A percentile compares a stretch with the other conserved stretches of the same genome.
phyloP scores from a whole-genome alignment of 1,139 yeast species.

The Saccharomyces hybrid region DNA sequence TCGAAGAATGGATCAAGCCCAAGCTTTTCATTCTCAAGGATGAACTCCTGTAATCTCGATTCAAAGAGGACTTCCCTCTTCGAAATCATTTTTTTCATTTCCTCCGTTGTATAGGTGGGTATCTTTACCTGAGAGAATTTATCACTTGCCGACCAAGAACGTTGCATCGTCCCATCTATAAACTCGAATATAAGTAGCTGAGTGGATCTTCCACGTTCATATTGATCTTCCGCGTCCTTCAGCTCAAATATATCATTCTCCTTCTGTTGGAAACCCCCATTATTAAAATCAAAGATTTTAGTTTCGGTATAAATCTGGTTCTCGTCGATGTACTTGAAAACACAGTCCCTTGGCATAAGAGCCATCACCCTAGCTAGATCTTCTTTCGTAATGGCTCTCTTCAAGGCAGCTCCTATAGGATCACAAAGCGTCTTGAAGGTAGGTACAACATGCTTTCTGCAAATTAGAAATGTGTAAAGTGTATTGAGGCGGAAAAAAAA shows the following conservation, averaged over 20 bases:
- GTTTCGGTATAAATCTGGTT: slow-evolving; percentile 48
- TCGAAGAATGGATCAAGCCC: slow-evolving; percentile 36
- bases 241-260: slow-evolving; percentile 44
- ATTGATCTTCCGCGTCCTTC: slow-evolving; percentile 31
- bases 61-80: slow-evolving; percentile 52
- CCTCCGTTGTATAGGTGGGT: slow-evolving; percentile 42
- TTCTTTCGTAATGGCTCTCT: slow-evolving; percentile 32
- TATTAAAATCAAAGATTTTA: slow-evolving; percentile 41
- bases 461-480: slow-evolving; percentile 48
- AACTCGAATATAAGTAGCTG: slow-evolving; percentile 71
- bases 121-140: slow-evolving; percentile 33
- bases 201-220: slow-evolving; percentile 28
- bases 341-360: slow-evolving; percentile 61
- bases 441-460: slow-evolving; percentile 48
- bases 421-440: slow-evolving; percentile 44
- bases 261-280: slow-evolving; percentile 41
- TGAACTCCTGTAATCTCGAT: slow-evolving; percentile 37
- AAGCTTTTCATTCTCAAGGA: slow-evolving; percentile 31
- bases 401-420: slow-evolving; percentile 41
- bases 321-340: slow-evolving; percentile 68
- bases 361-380: slow-evolving; percentile 61
- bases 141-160: slow-evolving; percentile 35
- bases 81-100: slow-evolving; percentile 52
- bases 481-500: slow-evolving; percentile 46
- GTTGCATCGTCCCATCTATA: slow-evolving; percentile 53